phyloP scores from a whole-genome alignment of 306 rosid genomes.

The Dalbergia oliveri region DNA sequence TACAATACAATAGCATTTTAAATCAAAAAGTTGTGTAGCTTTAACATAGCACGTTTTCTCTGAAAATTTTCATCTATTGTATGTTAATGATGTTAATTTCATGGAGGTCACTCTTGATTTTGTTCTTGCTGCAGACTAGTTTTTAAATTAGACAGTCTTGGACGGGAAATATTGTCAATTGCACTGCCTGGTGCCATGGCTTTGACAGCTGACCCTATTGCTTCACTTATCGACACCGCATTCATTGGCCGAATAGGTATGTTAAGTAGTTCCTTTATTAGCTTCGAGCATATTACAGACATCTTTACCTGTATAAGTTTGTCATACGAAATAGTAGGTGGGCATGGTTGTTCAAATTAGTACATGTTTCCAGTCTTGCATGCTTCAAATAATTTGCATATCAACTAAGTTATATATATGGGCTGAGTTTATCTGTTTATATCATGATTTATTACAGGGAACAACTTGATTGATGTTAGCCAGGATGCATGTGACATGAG shows the following conservation, averaged over 20 bases:
- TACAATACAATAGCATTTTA: background rate
- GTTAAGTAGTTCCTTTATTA: background rate
- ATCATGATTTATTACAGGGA: slow-evolving; percentile 1
- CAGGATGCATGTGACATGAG: background rate
- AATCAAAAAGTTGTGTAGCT: too few relatives aligned
- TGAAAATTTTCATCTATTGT: slow-evolving; percentile 28
- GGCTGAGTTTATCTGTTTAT: background rate
- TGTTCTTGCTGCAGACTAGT: slow-evolving; percentile 46
- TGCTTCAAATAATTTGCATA: background rate
- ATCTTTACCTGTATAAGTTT: background rate
- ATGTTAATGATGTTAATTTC: slow-evolving; percentile 7
- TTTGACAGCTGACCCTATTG: slow-evolving; percentile 93
- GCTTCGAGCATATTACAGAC: slow-evolving; percentile 12
- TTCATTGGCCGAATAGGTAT: slow-evolving; percentile 89
- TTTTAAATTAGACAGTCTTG: slow-evolving; percentile 69
- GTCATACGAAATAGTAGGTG: background rate
- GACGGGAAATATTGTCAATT: slow-evolving; percentile 77
- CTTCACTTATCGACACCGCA: slow-evolving; percentile 92
- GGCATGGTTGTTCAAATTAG: slow-evolving; percentile 6
- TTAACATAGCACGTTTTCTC: background rate
- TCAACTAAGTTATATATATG: background rate
- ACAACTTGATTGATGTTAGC: background rate
- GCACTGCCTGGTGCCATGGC: slow-evolving; percentile 96
- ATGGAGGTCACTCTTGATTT: slow-evolving; percentile 34
- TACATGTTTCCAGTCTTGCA: background rate